Base-by-base conservation (phyloP, 192 early-diverging fungal species). In the Backusella morwellensis region DNA sequence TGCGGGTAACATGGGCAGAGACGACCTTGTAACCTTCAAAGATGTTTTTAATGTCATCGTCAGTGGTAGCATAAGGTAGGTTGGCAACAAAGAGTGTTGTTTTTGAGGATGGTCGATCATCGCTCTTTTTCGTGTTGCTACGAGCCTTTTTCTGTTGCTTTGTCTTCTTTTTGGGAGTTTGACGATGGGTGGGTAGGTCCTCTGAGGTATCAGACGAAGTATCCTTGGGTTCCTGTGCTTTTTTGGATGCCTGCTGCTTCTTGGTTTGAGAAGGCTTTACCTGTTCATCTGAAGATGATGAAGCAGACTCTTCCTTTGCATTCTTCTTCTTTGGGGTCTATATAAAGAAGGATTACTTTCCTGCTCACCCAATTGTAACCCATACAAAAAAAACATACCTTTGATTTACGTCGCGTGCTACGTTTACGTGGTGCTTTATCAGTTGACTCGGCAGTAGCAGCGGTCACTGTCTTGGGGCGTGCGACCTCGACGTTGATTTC, bases 401-500 rank as follows among this genome's bases (percentile, higher is more conserved):
- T 78, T 73, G 81, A 69, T 74, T 67, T 66, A 41, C 14, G 80
- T 70, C 83, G 85, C 70, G 75, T 78, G 72, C 11, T 29, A 50
- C 63, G 72, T 38, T 52, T 41, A 78, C 70, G 70, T 42, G 76
- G 69, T 35, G 42, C 66, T 12, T 70, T 50, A 54, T 44, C 70
- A 38, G 42, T 72, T 42, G 41, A 15, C 21, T 44, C 29, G 17
- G 14, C 26, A 34, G n/a, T 34, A 29, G 19, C 19, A 50, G 47
- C 19, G 17, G 47, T 5, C 0, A 1, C 11, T 32, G 74, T 81
- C 80, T 89, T 88, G 70, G 93, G 91, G 68, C 90, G 88, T 34
- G 98, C 97, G 32, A 90, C 73, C 88, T 98, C 93, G 41, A 98
- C 95, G 81, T 95, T 99, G 86, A 99, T 92, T 68, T 87, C 78